Base-by-base conservation (phyloP, 768 basidiomycete genomes). In the Fomitopsis pulvina region DNA sequence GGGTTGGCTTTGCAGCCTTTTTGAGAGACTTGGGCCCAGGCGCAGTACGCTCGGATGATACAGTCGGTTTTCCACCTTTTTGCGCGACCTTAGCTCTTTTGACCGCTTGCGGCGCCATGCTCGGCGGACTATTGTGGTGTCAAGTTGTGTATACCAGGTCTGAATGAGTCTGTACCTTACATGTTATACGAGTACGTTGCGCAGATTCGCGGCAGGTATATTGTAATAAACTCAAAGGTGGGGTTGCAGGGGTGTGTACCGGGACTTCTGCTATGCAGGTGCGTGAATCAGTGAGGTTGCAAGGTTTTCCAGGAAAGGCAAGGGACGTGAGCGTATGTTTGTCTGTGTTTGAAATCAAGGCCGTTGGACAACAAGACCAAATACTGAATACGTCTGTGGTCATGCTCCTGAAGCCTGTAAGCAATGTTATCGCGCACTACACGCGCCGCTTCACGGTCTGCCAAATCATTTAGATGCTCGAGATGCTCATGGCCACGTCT, bases 311-410 rank as follows among this genome's bases (percentile, higher is more conserved):
- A 58, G 48, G 50, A 45, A 47, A 48, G 53, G 50, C 51, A 45
- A 26, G 27, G 39, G 20, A 1, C 28, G 7, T 30, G 29, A 30
- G 29, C 29, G 29, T 12, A 12, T 57, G 43, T 53, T 61, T 63
- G 55, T 27, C 5, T 14, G 1, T 63, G 50, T 61, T 61, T 56
- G 47, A 62, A 62, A 66, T 57, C 20, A 44, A 68, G 52, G 68
- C 54, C 45, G 24, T 65, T 62, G 65, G 59, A 64, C 66, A 71
- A 71, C 53, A 68, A 52, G 10, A 8, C 51, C 53, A 62, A 62
- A 62, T 39, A 60, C 42, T 40, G 29, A 28, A 12, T 38, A 41
- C 37, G 16, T 14, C n/a, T 22, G 27, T 24, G 26, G 41, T 12
- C 26, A 37, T 45, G 48, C n/a, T 20, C 14, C 22, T 18, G 32